These are phyloP conservation scores for Asterophora lycoperdoides DNA, from an alignment of 768 basidiomycete genomes.

Conservation along the genomic window DNA sequence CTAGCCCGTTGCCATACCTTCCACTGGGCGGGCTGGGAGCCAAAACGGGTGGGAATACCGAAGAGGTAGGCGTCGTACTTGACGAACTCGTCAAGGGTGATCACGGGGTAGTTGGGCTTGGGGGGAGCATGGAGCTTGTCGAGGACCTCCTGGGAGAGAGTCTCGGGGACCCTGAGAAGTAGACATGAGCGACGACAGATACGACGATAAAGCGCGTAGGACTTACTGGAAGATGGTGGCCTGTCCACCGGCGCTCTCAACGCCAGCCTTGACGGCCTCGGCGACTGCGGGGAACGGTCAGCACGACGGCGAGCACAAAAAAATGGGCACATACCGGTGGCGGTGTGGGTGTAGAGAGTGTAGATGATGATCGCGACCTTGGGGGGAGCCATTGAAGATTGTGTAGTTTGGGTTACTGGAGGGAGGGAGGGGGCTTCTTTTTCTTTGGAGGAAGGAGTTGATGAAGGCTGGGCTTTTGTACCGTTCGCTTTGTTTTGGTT, in stretches of 20 bases:
- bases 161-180: constrained; percentile 64
- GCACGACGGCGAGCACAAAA: constrained; percentile 3
- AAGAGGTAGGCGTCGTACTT: constrained; percentile 70
- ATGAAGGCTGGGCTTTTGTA: too few relatives aligned
- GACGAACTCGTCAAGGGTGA: constrained; percentile 48
- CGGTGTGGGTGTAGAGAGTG: constrained; percentile 71
- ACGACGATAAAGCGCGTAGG: background rate
- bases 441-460: constrained; percentile 8
- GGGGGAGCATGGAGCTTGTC: constrained; percentile 65
- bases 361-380: constrained; percentile 71
- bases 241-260: constrained; percentile 44
- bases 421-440: constrained; percentile 9
- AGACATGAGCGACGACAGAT: background rate
- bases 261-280: constrained; percentile 44
- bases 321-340: constrained; percentile 43
- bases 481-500: constrained; percentile 14
- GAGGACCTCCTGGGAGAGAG: constrained; percentile 65
- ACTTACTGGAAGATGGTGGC: constrained; percentile 53
- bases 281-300: constrained; percentile 46
- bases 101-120: constrained; percentile 68
- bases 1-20: too few relatives aligned
- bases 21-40: constrained; percentile 77
- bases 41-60: constrained; percentile 79
- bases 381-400: constrained; percentile 40
- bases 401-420: constrained; percentile 14